Conservation (phyloP, 2,329 filamentous ascomycete species). For the Xylariaceae sp. region DNA sequence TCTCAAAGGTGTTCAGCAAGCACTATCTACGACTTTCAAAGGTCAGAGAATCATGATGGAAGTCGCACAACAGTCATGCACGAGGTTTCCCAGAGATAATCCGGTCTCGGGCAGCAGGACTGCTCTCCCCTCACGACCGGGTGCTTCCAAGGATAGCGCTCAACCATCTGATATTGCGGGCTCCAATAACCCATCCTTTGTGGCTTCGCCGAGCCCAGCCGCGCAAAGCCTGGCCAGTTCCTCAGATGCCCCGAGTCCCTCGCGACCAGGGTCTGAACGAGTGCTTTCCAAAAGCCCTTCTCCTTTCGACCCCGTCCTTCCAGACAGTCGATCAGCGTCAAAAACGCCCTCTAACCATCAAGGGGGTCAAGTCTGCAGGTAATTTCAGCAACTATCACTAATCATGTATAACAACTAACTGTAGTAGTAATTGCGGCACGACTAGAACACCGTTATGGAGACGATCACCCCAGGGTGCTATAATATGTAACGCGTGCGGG, state of each 20-base stretch:
- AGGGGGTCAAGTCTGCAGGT: constrained; percentile 31
- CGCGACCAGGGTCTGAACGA: constrained; percentile 25
- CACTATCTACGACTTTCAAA: too few species aligned
- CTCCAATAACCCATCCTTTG: constrained; percentile 15
- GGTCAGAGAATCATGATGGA: constrained; percentile 18
- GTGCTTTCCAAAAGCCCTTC: constrained; percentile 27
- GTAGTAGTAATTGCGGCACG: constrained; percentile 81
- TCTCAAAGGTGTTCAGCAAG: too few species aligned
- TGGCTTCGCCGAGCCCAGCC: constrained; percentile 22
- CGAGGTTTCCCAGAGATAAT: constrained; percentile 18
- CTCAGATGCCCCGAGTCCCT: constrained; percentile 24
- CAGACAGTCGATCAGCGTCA: constrained; percentile 12
- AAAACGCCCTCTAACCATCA: constrained; percentile 18
- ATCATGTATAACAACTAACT: constrained; percentile 17
- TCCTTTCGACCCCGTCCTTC: constrained; percentile 21
- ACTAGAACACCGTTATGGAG: constrained; percentile 93
- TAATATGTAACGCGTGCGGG: constrained; percentile 96
- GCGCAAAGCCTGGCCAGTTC: constrained; percentile 21
- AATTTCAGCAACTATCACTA: constrained; percentile 10
- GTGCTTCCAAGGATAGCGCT: constrained; percentile 20
- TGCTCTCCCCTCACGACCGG: constrained; percentile 26
- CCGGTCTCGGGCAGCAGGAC: constrained; percentile 21
- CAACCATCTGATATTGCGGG: constrained; percentile 18
- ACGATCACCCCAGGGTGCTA: constrained; percentile 85
- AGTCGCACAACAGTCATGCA: constrained; percentile 13